phyloP scores from a whole-genome alignment of 164 flowering plant genomes.

The Liquidambar formosana region DNA sequence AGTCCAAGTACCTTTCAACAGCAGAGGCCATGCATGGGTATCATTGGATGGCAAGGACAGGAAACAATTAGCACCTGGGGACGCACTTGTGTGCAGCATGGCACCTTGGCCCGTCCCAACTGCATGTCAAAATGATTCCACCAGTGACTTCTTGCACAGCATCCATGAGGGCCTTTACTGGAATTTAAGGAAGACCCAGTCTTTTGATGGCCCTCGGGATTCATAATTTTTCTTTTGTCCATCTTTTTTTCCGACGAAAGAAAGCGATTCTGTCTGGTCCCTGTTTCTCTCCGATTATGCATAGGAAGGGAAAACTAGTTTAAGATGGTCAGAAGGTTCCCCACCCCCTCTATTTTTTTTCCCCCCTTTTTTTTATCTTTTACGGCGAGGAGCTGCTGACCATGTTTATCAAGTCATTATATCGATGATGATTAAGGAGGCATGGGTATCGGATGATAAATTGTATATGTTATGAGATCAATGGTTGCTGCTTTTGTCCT shows the following conservation, averaged over 20 bases:
- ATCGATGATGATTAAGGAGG: too few relatives aligned
- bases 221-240: slow-evolving; percentile 10
- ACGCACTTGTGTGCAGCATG: slow-evolving; percentile 92
- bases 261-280: neutral
- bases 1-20: slow-evolving; percentile 86
- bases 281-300: too few relatives aligned
- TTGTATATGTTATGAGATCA: too few relatives aligned
- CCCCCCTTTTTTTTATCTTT: too few relatives aligned
- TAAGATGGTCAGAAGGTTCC: too few relatives aligned
- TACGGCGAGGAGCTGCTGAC: too few relatives aligned
- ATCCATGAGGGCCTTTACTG: slow-evolving; percentile 96
- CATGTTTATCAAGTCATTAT: too few relatives aligned
- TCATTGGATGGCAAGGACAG: slow-evolving; percentile 95
- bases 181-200: slow-evolving; percentile 89
- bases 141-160: slow-evolving; percentile 83
- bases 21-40: slow-evolving; percentile 92
- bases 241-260: neutral
- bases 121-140: slow-evolving; percentile 86
- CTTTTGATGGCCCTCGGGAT: slow-evolving; percentile 78
- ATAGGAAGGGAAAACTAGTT: neutral
- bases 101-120: slow-evolving; percentile 99
- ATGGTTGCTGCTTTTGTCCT: too few relatives aligned
- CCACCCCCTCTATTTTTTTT: too few relatives aligned
- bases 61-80: slow-evolving; percentile 76
- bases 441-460: too few relatives aligned